These are phyloP conservation scores for Phytophthora rubi DNA, from an alignment of 352 stramenopile species.

Conservation along the genomic window DNA sequence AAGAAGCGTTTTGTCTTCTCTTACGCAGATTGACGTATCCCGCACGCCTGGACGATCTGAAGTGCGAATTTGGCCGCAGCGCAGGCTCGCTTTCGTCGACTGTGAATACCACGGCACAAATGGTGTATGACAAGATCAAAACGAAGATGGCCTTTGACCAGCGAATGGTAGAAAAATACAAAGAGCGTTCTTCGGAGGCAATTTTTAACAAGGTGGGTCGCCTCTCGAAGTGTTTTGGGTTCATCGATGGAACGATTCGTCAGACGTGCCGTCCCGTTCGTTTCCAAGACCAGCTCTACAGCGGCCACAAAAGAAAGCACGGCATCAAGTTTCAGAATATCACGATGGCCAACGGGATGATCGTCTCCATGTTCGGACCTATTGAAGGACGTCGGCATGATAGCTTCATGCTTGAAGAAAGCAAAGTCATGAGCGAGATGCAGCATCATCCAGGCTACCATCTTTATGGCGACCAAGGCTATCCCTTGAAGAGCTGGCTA, in stretches of 20 bases:
- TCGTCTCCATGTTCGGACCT: neutral
- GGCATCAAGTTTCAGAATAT: constrained; percentile 15
- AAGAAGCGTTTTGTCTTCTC: too few species aligned
- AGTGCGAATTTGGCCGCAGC: neutral
- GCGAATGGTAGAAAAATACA: constrained; percentile 7
- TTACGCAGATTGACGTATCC: too few species aligned
- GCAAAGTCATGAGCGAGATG: too few species aligned
- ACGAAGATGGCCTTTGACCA: constrained; percentile 14
- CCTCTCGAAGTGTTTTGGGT: constrained; percentile 1
- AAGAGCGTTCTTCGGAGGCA: neutral
- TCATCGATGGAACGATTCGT: constrained; percentile 15
- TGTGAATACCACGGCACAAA: neutral
- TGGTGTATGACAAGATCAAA: constrained; percentile 14
- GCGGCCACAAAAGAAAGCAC: constrained; percentile 16
- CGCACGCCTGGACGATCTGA: too few species aligned
- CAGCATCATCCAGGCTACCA: too few species aligned
- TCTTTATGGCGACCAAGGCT: too few species aligned
- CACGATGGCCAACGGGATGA: constrained; percentile 6
- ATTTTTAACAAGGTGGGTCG: constrained; percentile 12
- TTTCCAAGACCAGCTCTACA: constrained; percentile 7
- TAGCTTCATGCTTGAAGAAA: constrained; percentile 4
- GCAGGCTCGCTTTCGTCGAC: constrained; percentile 2
- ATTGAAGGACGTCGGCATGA: constrained; percentile 10
- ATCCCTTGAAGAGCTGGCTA: too few species aligned
- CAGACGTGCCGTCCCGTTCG: constrained; percentile 8